phyloP scores from a whole-genome alignment of 2,329 filamentous ascomycete genomes.

The Phialophora expanda region DNA sequence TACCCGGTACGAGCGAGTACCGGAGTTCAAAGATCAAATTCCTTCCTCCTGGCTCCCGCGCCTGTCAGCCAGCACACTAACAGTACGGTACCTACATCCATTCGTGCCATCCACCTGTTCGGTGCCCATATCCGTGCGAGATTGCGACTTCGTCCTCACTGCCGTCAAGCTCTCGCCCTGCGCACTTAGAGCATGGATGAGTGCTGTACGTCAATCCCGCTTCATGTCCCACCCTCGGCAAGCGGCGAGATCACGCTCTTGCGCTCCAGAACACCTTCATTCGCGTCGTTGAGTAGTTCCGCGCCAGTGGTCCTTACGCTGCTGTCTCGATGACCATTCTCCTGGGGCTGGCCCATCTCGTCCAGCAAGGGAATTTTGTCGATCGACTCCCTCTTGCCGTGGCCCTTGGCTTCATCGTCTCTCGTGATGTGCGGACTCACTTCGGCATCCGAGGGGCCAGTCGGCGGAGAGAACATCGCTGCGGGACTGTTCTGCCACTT shows the following conservation, averaged over 20 bases:
- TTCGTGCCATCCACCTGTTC: background rate
- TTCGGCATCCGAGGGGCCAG: conserved; percentile 25
- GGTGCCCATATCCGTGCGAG: background rate
- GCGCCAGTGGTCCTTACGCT: conserved; percentile 21
- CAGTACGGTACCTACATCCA: background rate
- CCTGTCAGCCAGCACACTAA: background rate
- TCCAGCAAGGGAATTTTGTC: conserved; percentile 38
- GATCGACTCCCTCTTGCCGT: conserved; percentile 31
- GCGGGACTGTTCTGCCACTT: conserved; percentile 75
- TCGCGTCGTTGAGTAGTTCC: conserved; percentile 27
- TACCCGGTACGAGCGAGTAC: too few species aligned
- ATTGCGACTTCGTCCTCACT: background rate
- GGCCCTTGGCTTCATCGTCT: conserved; percentile 11
- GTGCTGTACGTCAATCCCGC: background rate
- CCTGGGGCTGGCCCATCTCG: conserved; percentile 21
- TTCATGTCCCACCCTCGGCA: background rate
- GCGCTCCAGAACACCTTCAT: conserved; percentile 21
- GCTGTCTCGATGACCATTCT: conserved; percentile 20
- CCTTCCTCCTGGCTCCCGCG: background rate
- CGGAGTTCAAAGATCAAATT: background rate
- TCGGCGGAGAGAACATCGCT: conserved; percentile 30
- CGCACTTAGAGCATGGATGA: background rate
- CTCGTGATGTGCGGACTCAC: conserved; percentile 4
- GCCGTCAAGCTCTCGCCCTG: background rate
- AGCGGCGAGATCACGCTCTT: conserved; percentile 7